Percentiles rank a stretch among this genome's conserved stretches.
phyloP scores from a whole-genome alignment of 495 filamentous ascomycete genomes.

The Penicillium parvum region DNA sequence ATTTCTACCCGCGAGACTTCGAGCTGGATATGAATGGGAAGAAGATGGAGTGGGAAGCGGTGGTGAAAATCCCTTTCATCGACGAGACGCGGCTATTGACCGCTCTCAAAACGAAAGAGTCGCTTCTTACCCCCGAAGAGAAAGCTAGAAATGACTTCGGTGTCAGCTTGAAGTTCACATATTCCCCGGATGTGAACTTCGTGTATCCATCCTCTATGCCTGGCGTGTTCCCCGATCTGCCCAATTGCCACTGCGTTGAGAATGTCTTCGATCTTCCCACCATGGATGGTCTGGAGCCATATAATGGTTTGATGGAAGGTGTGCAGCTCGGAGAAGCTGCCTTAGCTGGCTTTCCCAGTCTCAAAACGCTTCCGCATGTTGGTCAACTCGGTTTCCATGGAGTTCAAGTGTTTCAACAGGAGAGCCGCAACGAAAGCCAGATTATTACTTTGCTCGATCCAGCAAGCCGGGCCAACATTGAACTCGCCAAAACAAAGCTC shows the following conservation, averaged over 20 bases:
- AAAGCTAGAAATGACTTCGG: constrained; percentile 84
- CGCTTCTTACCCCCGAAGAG: constrained; percentile 69
- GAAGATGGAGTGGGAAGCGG: constrained; percentile 99
- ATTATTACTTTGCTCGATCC: constrained; percentile 76
- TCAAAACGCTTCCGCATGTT: constrained; percentile 76
- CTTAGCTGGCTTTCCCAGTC: constrained; percentile 86
- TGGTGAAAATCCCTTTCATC: constrained; percentile 99
- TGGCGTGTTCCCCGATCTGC: constrained; percentile 86
- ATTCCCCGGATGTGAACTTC: constrained; percentile 69
- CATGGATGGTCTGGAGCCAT: constrained; percentile 84
- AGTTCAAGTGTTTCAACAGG: constrained; percentile 94
- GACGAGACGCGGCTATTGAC: constrained; percentile 78
- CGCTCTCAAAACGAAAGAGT: constrained; percentile 81
- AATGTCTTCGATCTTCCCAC: constrained; percentile 93
- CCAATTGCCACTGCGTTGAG: constrained; percentile 83
- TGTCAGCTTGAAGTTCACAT: constrained; percentile 86
- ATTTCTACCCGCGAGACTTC: constrained; percentile 97
- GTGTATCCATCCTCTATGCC: constrained; percentile 80
- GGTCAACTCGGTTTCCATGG: constrained; percentile 83
- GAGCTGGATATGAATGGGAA: constrained; percentile 99
- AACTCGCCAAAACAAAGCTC: constrained; percentile 70
- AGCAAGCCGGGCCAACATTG: constrained; percentile 63
- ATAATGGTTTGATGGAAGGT: constrained; percentile 81
- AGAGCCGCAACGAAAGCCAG: constrained; percentile 96
- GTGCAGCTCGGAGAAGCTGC: constrained; percentile 76